Conservation (phyloP, 306 rosid species). For the Medicago lupulina region DNA sequence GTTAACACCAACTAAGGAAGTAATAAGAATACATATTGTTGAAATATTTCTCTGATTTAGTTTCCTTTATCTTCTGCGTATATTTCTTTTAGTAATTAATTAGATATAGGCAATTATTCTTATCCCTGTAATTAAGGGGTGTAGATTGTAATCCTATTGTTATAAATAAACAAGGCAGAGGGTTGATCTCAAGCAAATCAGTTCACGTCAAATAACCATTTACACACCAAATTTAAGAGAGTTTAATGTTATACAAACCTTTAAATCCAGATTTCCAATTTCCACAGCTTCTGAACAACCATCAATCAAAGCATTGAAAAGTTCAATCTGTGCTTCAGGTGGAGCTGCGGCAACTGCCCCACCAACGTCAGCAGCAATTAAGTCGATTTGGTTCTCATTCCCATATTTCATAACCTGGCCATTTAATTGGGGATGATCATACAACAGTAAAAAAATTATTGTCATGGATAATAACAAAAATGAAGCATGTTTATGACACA, state of each 20-base stretch:
- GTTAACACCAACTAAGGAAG: slow-evolving; percentile 34
- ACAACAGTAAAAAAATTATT: slow-evolving; percentile 27
- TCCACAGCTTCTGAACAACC: slow-evolving; percentile 90
- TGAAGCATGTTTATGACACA: slow-evolving; percentile 15
- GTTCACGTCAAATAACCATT: slow-evolving; percentile 7
- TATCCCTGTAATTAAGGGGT: not conserved
- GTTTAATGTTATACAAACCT: slow-evolving; percentile 61
- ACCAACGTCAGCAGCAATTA: slow-evolving; percentile 83
- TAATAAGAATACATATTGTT: slow-evolving; percentile 12
- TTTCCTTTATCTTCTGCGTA: not conserved
- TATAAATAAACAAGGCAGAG: not conserved
- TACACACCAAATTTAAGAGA: slow-evolving; percentile 20
- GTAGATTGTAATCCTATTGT: not conserved
- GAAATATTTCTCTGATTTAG: not conserved
- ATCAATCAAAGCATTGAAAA: slow-evolving; percentile 80
- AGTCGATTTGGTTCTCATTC: slow-evolving; percentile 81
- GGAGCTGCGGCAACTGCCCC: slow-evolving; percentile 80
- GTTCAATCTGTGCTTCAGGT: slow-evolving; percentile 73
- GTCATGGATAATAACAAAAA: slow-evolving; percentile 28
- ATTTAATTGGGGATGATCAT: slow-evolving; percentile 37
- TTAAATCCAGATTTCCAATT: slow-evolving; percentile 73
- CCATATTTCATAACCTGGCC: slow-evolving; percentile 91
- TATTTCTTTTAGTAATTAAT: not conserved
- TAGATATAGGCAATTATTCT: not conserved
- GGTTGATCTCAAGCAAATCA: not conserved